Evolutionary conservation across 768 basidiomycete genomes (phyloP).

Genomic region (Nidularia pulvinata): DNA sequence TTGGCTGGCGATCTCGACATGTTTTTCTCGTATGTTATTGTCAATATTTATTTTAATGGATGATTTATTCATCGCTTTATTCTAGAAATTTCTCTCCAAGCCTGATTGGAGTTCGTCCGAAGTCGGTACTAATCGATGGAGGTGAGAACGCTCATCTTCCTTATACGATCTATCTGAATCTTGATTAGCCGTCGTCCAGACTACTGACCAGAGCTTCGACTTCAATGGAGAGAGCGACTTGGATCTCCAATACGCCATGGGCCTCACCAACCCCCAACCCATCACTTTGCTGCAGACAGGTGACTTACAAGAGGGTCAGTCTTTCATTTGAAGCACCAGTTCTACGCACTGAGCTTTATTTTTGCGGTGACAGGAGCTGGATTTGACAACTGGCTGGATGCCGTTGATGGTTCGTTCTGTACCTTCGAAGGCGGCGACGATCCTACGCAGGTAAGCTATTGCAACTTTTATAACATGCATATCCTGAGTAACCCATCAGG

Average conservation of each 20-base stretch:
- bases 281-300: slow-evolving; percentile 45
- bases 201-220: slow-evolving; percentile 32
- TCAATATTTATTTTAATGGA: neutral
- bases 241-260: slow-evolving; percentile 58
- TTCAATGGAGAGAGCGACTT: slow-evolving; percentile 58
- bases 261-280: slow-evolving; percentile 33
- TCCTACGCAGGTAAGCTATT: slow-evolving; percentile 17
- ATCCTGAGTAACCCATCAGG: slow-evolving; percentile 8
- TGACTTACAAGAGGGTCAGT: slow-evolving; percentile 34
- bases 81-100: slow-evolving; percentile 25
- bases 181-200: slow-evolving; percentile 40
- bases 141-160: slow-evolving; percentile 5
- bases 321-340: neutral
- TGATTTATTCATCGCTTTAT: neutral
- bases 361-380: slow-evolving; percentile 29
- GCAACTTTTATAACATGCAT: neutral
- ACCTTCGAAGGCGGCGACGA: slow-evolving; percentile 46
- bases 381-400: slow-evolving; percentile 48
- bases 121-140: slow-evolving; percentile 24
- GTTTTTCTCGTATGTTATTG: slow-evolving; percentile 20
- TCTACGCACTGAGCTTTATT: neutral
- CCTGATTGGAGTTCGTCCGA: slow-evolving; percentile 26
- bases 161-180: neutral
- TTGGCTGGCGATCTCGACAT: slow-evolving; percentile 30
- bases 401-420: slow-evolving; percentile 43